Percentiles rank a stretch among this genome's conserved stretches.
Conservation (phyloP, 176 grass and related monocot genomes). For the Puccinellia tenuiflora region DNA sequence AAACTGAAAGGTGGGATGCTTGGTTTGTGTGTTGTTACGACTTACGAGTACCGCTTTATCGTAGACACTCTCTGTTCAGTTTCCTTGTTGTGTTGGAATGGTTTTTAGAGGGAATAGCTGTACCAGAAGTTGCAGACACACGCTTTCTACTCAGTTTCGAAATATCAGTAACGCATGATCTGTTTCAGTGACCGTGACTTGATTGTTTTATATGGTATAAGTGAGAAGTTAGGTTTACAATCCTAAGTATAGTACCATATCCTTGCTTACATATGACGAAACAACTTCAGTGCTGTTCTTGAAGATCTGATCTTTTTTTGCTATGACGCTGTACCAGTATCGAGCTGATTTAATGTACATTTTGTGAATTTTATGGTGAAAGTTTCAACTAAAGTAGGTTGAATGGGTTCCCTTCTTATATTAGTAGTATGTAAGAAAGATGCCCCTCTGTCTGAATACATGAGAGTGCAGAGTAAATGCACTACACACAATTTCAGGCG, state of each 20-base stretch:
- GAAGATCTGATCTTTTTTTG: background rate
- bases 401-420: background rate
- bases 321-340: background rate
- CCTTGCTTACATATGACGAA: background rate
- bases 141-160: background rate
- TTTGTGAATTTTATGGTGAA: background rate
- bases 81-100: background rate
- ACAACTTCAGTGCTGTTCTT: background rate
- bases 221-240: background rate
- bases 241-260: background rate
- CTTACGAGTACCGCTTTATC: background rate
- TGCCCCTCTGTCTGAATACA: background rate
- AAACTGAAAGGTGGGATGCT: conserved; percentile 50
- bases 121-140: background rate
- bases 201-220: background rate
- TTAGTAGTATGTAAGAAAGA: background rate
- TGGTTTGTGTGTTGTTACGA: background rate
- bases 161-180: background rate
- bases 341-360: background rate
- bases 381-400: background rate
- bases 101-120: background rate
- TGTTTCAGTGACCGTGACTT: background rate
- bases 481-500: background rate
- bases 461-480: background rate
- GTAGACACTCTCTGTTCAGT: too few species aligned